phyloP scores from a whole-genome alignment of 2,329 filamentous ascomycete species.

The Pseudocercospora fijiensis region DNA sequence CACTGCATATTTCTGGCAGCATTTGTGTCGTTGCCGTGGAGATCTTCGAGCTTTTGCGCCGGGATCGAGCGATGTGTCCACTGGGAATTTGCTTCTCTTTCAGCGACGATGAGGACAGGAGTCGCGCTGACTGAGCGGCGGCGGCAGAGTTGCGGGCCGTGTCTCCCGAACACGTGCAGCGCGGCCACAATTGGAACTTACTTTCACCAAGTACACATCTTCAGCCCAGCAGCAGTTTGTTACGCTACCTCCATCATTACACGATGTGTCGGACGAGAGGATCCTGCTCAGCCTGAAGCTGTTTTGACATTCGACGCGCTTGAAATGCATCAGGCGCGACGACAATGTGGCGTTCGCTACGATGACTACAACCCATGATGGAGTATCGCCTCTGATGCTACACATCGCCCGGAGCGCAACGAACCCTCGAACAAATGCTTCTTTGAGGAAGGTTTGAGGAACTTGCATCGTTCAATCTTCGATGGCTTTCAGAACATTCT shows the following conservation, averaged over 20 bases:
- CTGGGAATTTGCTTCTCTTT: not conserved
- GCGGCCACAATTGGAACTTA: not conserved
- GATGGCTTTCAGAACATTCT: slow-evolving; percentile 16
- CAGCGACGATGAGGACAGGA: not conserved
- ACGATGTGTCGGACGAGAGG: not conserved
- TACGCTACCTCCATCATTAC: too few relatives aligned
- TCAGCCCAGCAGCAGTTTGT: not conserved
- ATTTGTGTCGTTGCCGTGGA: not conserved
- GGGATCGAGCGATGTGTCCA: not conserved
- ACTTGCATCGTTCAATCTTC: not conserved
- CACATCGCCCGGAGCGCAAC: not conserved
- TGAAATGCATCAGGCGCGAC: not conserved
- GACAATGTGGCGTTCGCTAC: not conserved
- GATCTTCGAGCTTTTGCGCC: not conserved
- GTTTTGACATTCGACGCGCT: not conserved
- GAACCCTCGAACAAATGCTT: not conserved
- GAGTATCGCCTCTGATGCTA: not conserved
- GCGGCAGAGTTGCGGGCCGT: not conserved
- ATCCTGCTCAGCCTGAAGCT: not conserved
- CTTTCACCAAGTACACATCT: not conserved
- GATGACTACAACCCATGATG: not conserved
- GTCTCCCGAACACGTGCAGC: not conserved
- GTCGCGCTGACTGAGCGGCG: too few relatives aligned
- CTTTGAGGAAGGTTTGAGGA: not conserved
- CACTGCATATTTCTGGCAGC: not conserved